Base-by-base conservation (phyloP, 495 filamentous ascomycete species). In the Aspergillus avenaceus region DNA sequence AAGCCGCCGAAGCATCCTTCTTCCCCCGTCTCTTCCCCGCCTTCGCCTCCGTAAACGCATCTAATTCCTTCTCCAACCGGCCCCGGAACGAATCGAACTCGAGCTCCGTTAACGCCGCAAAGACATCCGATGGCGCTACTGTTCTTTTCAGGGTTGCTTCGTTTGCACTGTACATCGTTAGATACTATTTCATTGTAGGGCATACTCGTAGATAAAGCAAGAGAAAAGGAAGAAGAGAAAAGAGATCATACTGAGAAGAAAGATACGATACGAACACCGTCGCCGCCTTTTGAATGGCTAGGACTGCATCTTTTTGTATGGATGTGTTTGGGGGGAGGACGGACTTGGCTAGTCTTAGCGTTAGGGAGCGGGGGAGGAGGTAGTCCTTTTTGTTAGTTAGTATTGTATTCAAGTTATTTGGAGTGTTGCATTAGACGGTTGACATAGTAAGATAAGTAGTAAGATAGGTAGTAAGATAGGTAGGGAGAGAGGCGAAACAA, bases 281-380 rank as follows among this genome's bases (percentile, higher is more conserved):
- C 4, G 92, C 90, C 47, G 87, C 86, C 73, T 97, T 97, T 53
- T 86, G 87, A 65, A 98, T 83, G 0, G 95, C 93, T 23, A 93
- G 62, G 29, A 96, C 79, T 4, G 93, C 93, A 68, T 97, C 92
- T 53, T 91, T 95, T 58, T 95, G 89, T 44, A 98, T 88, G 53
- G 90, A 87, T 1, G 93, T 96, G 62, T 97, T 96, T 5, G 91
- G 81, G 0, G 93, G 93, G n/a, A 98, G 79, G n/a, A 96, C 90
- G 49, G 90, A 86, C 76, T 97, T 97, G 2, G 92, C 93, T 5
- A 98, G 82, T 19, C 93, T 84, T 40, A 88, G 87, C 32, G 96
- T 89, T 65, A 97, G 87, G n/a, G 90, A 91, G 63, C 90, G 92
- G 1, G 93, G 93, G 16, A 98, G 84, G 31, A 80, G 87, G 48